Evolutionary conservation across 169 alveolate species (phyloP).

Genomic region (Blepharisma undulans): DNA sequence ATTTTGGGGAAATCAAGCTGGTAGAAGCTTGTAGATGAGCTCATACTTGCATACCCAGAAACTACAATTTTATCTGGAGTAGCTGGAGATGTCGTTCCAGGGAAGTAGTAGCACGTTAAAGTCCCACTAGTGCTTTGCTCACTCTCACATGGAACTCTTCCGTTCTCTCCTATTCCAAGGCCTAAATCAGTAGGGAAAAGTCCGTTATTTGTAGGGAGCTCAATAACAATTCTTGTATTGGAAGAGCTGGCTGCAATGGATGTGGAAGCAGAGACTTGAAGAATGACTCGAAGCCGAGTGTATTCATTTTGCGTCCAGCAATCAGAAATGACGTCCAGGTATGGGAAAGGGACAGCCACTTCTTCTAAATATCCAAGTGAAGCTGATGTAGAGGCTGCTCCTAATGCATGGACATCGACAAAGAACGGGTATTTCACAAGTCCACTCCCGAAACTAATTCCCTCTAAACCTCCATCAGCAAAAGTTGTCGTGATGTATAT

Average conservation of each 20-base stretch:
- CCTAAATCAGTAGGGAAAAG: constrained; percentile 31
- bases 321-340: background rate
- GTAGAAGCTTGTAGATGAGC: background rate
- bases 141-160: background rate
- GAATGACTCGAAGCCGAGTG: background rate
- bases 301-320: constrained; percentile 11
- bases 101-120: background rate
- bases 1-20: constrained; percentile 28
- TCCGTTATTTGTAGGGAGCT: constrained; percentile 17
- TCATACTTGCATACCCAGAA: background rate
- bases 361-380: background rate
- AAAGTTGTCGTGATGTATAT: constrained; percentile 12
- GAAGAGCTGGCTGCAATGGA: background rate
- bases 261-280: background rate
- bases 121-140: background rate
- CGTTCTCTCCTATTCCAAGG: constrained; percentile 28
- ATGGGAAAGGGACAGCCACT: background rate
- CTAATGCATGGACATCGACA: constrained; percentile 11
- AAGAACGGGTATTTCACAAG: background rate
- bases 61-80: constrained; percentile 19
- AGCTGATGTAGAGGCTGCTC: background rate
- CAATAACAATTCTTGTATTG: background rate
- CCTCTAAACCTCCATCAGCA: constrained; percentile 29
- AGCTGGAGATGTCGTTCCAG: background rate
- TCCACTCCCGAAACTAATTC: background rate